Evolutionary conservation across 202 grass and related monocot genomes (phyloP).

Genomic region (Schoenoplectus tabernaemontani): DNA sequence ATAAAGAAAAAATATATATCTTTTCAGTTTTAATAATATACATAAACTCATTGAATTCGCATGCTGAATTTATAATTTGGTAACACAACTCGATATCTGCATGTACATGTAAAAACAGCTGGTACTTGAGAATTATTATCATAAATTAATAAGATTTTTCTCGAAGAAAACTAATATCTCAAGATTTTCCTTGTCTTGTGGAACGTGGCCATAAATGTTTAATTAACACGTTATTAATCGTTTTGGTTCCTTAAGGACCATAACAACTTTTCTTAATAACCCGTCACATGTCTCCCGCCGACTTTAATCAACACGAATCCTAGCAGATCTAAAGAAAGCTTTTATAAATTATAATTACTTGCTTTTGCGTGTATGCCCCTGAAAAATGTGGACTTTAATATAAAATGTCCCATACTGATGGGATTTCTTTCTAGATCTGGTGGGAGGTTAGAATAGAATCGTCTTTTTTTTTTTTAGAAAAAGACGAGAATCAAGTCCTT

Average conservation of each 20-base stretch:
- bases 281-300: not conserved
- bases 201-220: not conserved
- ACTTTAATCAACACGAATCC: not conserved
- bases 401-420: not conserved
- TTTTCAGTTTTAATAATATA: not conserved
- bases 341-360: not conserved
- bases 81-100: not conserved
- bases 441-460: too few species aligned
- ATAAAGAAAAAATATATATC: too few species aligned
- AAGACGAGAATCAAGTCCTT: too few species aligned
- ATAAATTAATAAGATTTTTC: not conserved
- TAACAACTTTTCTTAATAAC: not conserved
- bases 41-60: not conserved
- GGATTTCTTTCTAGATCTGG: too few species aligned
- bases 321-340: not conserved
- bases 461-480: too few species aligned
- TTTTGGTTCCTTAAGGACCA: not conserved
- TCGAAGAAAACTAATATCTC: not conserved
- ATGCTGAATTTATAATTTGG: not conserved
- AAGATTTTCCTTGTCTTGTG: conserved; percentile 10
- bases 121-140: not conserved
- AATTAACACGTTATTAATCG: not conserved
- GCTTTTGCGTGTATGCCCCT: not conserved
- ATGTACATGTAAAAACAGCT: not conserved
- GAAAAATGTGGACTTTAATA: not conserved